phyloP scores from a whole-genome alignment of 768 basidiomycete genomes.

The Naganishia vishniacii region DNA sequence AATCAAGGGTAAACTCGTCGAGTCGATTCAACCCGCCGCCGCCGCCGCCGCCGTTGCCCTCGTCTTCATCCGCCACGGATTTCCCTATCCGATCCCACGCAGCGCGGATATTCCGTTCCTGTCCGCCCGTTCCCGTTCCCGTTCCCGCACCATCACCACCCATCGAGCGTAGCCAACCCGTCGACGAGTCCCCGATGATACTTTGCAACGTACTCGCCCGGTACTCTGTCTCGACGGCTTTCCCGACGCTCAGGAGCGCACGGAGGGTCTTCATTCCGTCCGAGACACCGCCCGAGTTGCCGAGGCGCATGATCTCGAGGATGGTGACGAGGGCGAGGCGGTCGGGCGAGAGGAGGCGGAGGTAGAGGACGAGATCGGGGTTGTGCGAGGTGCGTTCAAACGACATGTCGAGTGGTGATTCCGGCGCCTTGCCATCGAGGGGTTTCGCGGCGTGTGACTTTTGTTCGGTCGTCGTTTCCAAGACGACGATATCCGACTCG shows the following conservation, averaged over 20 bases:
- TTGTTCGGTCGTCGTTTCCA: conserved; percentile 20
- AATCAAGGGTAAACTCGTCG: conserved; percentile 13
- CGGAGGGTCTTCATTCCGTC: conserved; percentile 86
- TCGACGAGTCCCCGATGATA: conserved; percentile 36
- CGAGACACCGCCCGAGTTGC: conserved; percentile 64
- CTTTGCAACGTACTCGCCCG: conserved; percentile 67
- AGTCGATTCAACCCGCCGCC: background rate
- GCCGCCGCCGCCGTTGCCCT: no score
- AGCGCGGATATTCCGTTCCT: background rate
- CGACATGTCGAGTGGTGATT: conserved; percentile 15
- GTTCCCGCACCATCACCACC: background rate
- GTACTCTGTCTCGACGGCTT: conserved; percentile 83
- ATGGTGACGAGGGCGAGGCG: conserved; percentile 83
- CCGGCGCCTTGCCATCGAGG: conserved; percentile 11
- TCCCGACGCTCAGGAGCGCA: conserved; percentile 71
- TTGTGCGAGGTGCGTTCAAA: conserved; percentile 34
- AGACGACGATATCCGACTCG: conserved; percentile 30
- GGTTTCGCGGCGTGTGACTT: no score
- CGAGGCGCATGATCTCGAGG: conserved; percentile 74
- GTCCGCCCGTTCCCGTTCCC: background rate
- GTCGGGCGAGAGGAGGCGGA: conserved; percentile 67
- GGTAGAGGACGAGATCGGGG: conserved; percentile 60
- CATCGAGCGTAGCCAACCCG: conserved; percentile 6
- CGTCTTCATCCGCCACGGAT: background rate
- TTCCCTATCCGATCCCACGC: conserved; percentile 25